Evolutionary conservation across 2,329 filamentous ascomycete genomes (phyloP).

Genomic region (Apiospora rasikravindrae): DNA sequence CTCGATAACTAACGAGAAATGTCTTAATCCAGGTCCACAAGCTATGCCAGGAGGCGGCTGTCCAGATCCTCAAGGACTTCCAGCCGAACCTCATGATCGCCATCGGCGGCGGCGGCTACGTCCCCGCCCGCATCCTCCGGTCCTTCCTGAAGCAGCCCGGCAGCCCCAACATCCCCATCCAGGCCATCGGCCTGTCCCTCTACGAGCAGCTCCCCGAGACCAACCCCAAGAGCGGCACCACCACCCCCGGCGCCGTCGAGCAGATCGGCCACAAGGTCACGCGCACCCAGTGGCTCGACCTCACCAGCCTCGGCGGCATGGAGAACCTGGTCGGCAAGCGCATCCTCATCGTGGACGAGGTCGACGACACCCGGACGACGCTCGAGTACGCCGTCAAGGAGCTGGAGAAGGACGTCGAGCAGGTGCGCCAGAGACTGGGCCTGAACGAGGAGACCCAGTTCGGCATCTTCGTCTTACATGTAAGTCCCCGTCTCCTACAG

Average conservation of each 20-base stretch:
- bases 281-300: slow-evolving; percentile 96
- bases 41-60: slow-evolving; percentile 87
- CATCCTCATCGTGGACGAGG: slow-evolving; percentile 84
- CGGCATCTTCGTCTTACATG: slow-evolving; percentile 93
- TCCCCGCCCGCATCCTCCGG: slow-evolving; percentile 93
- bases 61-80: slow-evolving; percentile 81
- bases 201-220: slow-evolving; percentile 79
- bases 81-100: slow-evolving; percentile 97
- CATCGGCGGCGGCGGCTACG: slow-evolving; percentile 96
- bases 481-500: slow-evolving; percentile 41
- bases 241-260: slow-evolving; percentile 62
- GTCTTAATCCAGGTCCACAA: slow-evolving; percentile 79
- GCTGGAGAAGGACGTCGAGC: slow-evolving; percentile 86
- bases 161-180: slow-evolving; percentile 94
- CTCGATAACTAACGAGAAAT: not conserved
- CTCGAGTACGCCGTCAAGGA: slow-evolving; percentile 81
- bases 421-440: slow-evolving; percentile 75
- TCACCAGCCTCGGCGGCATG: slow-evolving; percentile 72
- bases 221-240: slow-evolving; percentile 55
- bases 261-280: slow-evolving; percentile 90
- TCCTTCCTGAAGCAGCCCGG: slow-evolving; percentile 94
- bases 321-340: slow-evolving; percentile 81
- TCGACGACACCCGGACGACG: slow-evolving; percentile 82
- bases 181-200: slow-evolving; percentile 96
- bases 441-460: slow-evolving; percentile 78